Evolutionary conservation across 2,329 filamentous ascomycete species (phyloP), one percentile per base, ranked within the genome.

Genomic region (Xylaria arbuscula): DNA sequence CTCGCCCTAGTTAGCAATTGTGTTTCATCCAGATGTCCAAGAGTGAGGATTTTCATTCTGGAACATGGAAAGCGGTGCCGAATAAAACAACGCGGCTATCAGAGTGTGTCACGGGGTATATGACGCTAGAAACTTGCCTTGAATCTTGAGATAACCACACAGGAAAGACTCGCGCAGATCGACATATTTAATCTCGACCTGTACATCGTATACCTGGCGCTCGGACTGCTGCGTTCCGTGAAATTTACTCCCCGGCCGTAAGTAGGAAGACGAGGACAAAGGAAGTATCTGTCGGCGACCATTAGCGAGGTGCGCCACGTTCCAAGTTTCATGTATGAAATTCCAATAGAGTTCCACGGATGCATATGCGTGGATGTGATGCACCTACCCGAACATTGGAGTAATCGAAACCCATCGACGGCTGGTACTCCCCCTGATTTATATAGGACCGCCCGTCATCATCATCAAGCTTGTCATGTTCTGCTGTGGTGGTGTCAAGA

Each of bases 101-200:
- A 48, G 13, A 68, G 67, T 62, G 15, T 13, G n/a, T 3, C n/a
- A 19, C 6, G 40, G 54, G 50, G n/a, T 9, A 13, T 56, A 13
- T n/a, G 9, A n/a, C 36, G 17, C 13, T 50, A 17, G 13, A 19
- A 57, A 72, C 83, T 67, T 76, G 94, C 95, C 95, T 90, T 98
- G 93, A 73, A 99, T 99, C 73, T 93, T 92, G 72, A 99, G 84
- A 80, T 98, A 98, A 57, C 96, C 96, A 78, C 95, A 98, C 7
- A 99, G 85, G 76, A 95, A 98, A 6, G 94, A 98, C 79, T 98
- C 93, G 64, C 90, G 88, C 87, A 98, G 91, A 78, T 98, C 94
- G 53, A 98, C 94, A 81, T 98, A 92, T 81, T 98, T 97, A 73
- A 99, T 93, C 78, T 98, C 94, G 1, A 99, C 96, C 76, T 98